Evolutionary conservation across 164 flowering plant genomes (phyloP), one percentile per base, ranked within the genome.

Genomic region (Vitis cinerea): DNA sequence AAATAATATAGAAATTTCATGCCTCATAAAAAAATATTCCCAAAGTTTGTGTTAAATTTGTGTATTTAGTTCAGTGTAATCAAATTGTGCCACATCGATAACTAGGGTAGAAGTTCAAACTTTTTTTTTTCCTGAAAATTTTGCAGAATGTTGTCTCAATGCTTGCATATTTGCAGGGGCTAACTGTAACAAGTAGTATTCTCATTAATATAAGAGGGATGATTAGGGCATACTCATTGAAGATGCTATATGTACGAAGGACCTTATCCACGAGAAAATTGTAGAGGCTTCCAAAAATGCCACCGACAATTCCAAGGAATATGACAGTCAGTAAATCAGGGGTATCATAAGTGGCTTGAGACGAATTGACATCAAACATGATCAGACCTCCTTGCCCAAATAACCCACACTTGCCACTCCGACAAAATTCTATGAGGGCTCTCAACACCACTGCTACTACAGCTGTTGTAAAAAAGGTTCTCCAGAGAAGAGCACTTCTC

Each of bases 401-500:
- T 30, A 92, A 74, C 12, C 98, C 98, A 84, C 97, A 94, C 12
- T 74, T 79, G 50, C 91, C 97, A 80, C 80, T 81, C 64, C 81
- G 78, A 76, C 99, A 94, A 66, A 80, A 81, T 61, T 84, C 84
- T 17, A 92, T 90, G 52, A 88, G 65, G 73, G 76, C 81, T 74
- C 95, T 83, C 71, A 92, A 72, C 9, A 89, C 93, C 59, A 94
- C 84, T 7, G 94, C 97, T 11, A 89, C 94, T 8, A 92, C 90
- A 50, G 97, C 98, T 58, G 98, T 92, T 0, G 97, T 92, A 77
- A 92, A 94, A 74, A 94, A 94, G 1, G 98, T 88, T 77, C 97
- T 89, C 98, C 98, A 94, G 9, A 94, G 91, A 74, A 94, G 93
- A 67, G 99, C 97, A 80, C 97, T 92, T 68, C 98, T 78, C 98